These are phyloP conservation scores for Colletotrichum melonis DNA, from an alignment of 2,329 filamentous ascomycete species.

Conservation along the genomic window DNA sequence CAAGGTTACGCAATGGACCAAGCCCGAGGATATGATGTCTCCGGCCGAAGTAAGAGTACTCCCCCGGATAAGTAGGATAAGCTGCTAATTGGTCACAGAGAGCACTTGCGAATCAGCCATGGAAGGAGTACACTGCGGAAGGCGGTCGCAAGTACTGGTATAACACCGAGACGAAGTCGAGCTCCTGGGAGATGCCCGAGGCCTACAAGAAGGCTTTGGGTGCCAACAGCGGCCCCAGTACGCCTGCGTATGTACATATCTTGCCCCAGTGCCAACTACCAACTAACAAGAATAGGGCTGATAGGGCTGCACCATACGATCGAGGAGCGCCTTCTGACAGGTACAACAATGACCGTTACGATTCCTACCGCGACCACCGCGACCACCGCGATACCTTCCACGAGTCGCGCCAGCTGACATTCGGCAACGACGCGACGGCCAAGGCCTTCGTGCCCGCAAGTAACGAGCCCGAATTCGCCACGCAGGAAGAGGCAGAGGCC, in stretches of 20 bases:
- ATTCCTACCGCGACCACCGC: conserved; percentile 52
- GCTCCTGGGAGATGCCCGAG: conserved; percentile 94
- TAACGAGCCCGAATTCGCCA: conserved; percentile 82
- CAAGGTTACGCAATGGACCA: conserved; percentile 93
- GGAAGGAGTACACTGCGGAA: conserved; percentile 91
- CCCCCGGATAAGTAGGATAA: conserved; percentile 24
- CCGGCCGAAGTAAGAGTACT: conserved; percentile 75
- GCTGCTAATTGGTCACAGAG: conserved; percentile 63
- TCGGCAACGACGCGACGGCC: conserved; percentile 65
- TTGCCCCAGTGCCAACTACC: not conserved
- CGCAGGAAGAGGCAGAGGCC: conserved; percentile 87
- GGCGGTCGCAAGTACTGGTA: conserved; percentile 96
- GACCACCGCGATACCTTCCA: conserved; percentile 52
- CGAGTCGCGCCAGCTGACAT: conserved; percentile 69
- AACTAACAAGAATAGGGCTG: conserved; percentile 42
- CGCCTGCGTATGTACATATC: conserved; percentile 52
- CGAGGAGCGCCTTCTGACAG: conserved; percentile 48
- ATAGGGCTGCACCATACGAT: conserved; percentile 54
- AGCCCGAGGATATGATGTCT: conserved; percentile 90
- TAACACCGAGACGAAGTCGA: conserved; percentile 90
- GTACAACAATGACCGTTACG: conserved; percentile 48
- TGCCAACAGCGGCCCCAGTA: conserved; percentile 59
- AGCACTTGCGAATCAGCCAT: conserved; percentile 84
- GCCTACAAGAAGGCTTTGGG: conserved; percentile 81
- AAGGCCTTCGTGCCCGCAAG: conserved; percentile 71